Evolutionary conservation across 2,329 filamentous ascomycete species (phyloP).

Genomic region (Trichoderma endophyticum): DNA sequence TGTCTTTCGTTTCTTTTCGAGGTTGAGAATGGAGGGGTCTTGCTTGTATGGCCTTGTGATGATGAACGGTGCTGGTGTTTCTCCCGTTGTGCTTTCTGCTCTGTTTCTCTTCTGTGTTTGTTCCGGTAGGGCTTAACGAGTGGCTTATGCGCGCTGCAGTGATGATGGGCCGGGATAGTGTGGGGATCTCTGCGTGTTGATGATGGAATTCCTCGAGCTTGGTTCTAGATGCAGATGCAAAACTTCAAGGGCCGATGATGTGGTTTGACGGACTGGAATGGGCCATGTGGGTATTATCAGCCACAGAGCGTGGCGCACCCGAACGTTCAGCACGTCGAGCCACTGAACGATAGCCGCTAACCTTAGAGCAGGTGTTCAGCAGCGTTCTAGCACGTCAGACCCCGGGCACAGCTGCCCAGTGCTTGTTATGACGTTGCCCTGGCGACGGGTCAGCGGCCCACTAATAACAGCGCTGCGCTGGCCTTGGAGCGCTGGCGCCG

Average conservation of each 20-base stretch:
- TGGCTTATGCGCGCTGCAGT: constrained; percentile 1
- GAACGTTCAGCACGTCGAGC: neutral
- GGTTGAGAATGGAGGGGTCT: neutral
- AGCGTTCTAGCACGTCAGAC: neutral
- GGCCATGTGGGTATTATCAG: neutral
- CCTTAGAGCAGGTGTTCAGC: neutral
- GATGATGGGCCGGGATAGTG: neutral
- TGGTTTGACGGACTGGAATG: neutral
- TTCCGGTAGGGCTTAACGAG: neutral
- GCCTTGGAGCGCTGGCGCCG: constrained; percentile 12
- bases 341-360: neutral
- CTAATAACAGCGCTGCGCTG: constrained; percentile 20
- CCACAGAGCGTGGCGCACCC: constrained; percentile 15
- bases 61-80: neutral
- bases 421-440: constrained; percentile 24
- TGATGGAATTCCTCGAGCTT: neutral
- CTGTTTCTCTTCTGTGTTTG: neutral
- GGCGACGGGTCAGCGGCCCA: constrained; percentile 22
- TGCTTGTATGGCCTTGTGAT: neutral
- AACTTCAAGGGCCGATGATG: constrained; percentile 1
- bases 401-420: neutral
- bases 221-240: neutral
- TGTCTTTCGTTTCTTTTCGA: neutral
- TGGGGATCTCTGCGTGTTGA: neutral
- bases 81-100: neutral